phyloP scores from a whole-genome alignment of 306 rosid species.

The Erythrophleum fordii region DNA sequence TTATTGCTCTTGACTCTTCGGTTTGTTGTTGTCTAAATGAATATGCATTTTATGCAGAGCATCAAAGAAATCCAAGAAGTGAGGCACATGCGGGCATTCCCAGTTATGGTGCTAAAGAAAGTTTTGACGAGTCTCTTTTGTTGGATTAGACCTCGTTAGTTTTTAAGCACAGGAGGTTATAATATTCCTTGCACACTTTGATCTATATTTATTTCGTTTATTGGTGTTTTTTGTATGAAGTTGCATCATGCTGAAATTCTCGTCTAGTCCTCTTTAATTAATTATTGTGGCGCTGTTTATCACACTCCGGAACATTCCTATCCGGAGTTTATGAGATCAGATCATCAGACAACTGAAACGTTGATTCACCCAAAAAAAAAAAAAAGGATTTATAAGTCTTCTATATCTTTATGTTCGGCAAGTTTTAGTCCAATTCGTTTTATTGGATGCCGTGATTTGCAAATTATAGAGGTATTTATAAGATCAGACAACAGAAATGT shows the following conservation, averaged over 20 bases:
- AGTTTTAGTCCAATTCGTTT: too few relatives aligned
- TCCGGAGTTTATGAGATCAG: too few relatives aligned
- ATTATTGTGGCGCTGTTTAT: neutral
- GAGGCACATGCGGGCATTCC: constrained; percentile 26
- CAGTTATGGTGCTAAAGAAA: constrained; percentile 45
- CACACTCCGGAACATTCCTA: neutral
- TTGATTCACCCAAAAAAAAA: too few relatives aligned
- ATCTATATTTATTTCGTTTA: neutral
- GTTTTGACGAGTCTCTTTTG: constrained; percentile 53
- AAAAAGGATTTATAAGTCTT: too few relatives aligned
- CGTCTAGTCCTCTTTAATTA: neutral
- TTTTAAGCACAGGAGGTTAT: constrained; percentile 49
- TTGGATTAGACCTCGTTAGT: constrained; percentile 49
- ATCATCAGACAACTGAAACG: too few relatives aligned
- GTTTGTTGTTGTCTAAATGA: neutral
- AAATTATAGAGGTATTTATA: neutral
- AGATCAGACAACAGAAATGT: neutral
- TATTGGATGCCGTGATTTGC: neutral
- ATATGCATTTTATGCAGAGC: constrained; percentile 53
- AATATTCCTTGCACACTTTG: constrained; percentile 19
- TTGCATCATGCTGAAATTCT: constrained; percentile 21
- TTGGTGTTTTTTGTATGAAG: constrained; percentile 23
- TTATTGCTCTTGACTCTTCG: neutral
- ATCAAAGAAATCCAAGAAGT: constrained; percentile 82
- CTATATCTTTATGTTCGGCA: neutral